Base-by-base conservation (phyloP, 1,284 basidiomycete species). In the Polyporus tsugae region DNA sequence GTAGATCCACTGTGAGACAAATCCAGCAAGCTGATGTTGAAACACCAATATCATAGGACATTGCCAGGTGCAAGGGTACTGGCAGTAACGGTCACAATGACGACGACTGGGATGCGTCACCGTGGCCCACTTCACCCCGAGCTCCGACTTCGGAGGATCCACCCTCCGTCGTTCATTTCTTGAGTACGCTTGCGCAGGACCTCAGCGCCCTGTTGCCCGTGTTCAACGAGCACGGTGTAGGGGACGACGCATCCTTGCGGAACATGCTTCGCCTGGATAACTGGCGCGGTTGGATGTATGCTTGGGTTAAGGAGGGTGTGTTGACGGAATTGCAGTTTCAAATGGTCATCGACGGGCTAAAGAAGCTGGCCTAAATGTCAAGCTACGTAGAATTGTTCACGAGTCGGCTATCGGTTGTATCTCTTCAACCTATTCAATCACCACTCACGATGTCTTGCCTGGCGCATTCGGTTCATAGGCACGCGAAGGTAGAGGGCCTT, bases 271-370 rank as follows among this genome's bases (percentile, higher is more conserved):
- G 63, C 15, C 63, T 67, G 58, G 25, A 15, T 35, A 57, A 61
- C 6, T 69, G 67, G 68, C 66, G 60, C 2, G 19, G 52, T 13
- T 72, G 70, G 70, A 9, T 72, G 19, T 72, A 67, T 22, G 46
- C 60, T 7, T 71, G 70, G 70, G 70, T 72, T 6, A 67, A 62
- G 36, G 65, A 66, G 19, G 65, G 70, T 5, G 6, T 41, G 17
- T 58, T 72, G 19, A 72, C 70, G 0, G 70, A 72, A 38, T n/a
- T 72, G 38, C 70, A 72, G 38, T 69, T 67, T 57, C 64, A 65
- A 53, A 69, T 72, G 67, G 22, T 72, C 7, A 49, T 52, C 38
- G 63, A 72, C 15, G 68, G 65, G 36, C 22, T 69, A 25, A 67
- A 57, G 41, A 39, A 52, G 42, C 25, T 68, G 6, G 60, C n/a